phyloP scores from a whole-genome alignment of 2,329 filamentous ascomycete genomes.

The Nemania sp. region DNA sequence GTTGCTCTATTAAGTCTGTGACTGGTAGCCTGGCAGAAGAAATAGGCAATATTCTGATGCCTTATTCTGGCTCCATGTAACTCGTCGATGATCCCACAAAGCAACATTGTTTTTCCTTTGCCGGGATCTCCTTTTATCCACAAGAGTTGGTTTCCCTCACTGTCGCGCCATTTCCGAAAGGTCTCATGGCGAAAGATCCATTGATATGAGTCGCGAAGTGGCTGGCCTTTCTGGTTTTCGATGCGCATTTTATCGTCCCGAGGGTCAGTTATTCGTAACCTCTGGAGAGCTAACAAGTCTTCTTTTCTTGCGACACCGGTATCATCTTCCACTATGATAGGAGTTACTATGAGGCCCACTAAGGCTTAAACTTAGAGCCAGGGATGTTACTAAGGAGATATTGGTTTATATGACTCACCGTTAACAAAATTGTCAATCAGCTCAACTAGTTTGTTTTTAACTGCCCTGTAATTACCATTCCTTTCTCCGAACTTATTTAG shows the following conservation, averaged over 20 bases:
- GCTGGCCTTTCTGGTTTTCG: conserved; percentile 51
- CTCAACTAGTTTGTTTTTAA: too few species aligned
- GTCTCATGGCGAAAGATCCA: conserved; percentile 52
- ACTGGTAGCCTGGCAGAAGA: conserved; percentile 53
- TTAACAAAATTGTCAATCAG: too few species aligned
- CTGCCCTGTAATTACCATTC: too few species aligned
- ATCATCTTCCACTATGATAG: too few species aligned
- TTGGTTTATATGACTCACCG: too few species aligned
- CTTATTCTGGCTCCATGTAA: conserved; percentile 28
- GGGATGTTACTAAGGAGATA: too few species aligned
- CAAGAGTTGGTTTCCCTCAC: conserved; percentile 45
- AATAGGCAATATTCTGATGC: conserved; percentile 41
- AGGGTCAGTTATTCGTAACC: conserved; percentile 19
- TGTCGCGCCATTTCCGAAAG: conserved; percentile 47
- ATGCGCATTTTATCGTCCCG: conserved; percentile 47
- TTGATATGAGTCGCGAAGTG: conserved; percentile 50
- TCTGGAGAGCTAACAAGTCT: conserved; percentile 8
- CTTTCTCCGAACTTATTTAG: too few species aligned
- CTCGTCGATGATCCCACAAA: conserved; percentile 55
- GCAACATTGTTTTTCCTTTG: conserved; percentile 60
- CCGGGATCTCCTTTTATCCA: conserved; percentile 56
- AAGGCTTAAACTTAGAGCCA: too few species aligned
- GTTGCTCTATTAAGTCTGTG: conserved; percentile 47
- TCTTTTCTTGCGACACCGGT: too few species aligned
- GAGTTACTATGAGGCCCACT: not conserved